These are phyloP conservation scores for Penicillium subrubescens DNA, from an alignment of 495 filamentous ascomycete species.

Conservation along the genomic window DNA sequence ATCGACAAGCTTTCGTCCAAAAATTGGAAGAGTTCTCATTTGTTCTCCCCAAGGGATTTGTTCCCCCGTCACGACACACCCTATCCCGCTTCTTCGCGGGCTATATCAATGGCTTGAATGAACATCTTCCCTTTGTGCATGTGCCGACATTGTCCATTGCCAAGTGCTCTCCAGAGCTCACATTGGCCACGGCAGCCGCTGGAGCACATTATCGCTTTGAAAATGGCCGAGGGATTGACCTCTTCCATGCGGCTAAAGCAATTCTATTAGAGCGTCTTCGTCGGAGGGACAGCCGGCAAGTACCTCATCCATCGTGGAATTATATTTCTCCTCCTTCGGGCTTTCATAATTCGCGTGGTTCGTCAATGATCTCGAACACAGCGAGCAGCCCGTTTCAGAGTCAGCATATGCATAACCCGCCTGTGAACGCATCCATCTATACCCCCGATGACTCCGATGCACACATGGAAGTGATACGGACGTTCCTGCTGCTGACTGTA, in stretches of 20 bases:
- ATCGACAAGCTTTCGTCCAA: constrained; percentile 62
- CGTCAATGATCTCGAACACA: constrained; percentile 43
- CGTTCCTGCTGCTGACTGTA: constrained; percentile 50
- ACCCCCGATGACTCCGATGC: constrained; percentile 49
- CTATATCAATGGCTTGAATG: constrained; percentile 52
- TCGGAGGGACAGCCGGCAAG: constrained; percentile 48
- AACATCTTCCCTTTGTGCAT: constrained; percentile 54
- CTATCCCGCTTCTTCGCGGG: constrained; percentile 51
- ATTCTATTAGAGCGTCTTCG: constrained; percentile 51
- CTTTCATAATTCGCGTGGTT: constrained; percentile 43
- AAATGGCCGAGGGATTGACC: constrained; percentile 63
- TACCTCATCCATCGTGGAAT: constrained; percentile 47
- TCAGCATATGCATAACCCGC: constrained; percentile 32
- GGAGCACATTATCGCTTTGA: constrained; percentile 64
- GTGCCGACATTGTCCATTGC: constrained; percentile 50
- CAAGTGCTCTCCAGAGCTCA: constrained; percentile 47
- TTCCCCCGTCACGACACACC: constrained; percentile 54
- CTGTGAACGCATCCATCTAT: constrained; percentile 40
- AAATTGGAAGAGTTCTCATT: constrained; percentile 67
- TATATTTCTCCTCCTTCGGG: constrained; percentile 41
- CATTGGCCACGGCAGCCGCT: constrained; percentile 50
- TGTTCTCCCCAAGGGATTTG: constrained; percentile 67
- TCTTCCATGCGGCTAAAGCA: constrained; percentile 66
- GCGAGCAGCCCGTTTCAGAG: constrained; percentile 44
- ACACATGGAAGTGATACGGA: constrained; percentile 53